Evolutionary conservation across 768 basidiomycete genomes (phyloP).

Genomic region (Lactifluus rugatus): DNA sequence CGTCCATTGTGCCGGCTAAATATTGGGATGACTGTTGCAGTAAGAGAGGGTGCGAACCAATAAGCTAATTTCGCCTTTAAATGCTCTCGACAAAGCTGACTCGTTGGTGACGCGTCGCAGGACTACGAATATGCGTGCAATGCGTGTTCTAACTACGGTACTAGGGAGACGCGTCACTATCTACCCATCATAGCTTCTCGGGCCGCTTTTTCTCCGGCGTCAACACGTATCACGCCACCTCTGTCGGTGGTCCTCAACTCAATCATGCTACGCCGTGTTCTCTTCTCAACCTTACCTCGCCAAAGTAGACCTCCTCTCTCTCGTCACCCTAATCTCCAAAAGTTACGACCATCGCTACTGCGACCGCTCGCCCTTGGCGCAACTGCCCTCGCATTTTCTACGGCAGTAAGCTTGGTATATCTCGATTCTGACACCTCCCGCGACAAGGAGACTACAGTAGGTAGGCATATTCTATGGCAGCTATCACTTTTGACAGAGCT

Average conservation of each 20-base stretch:
- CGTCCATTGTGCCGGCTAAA: conserved; percentile 13
- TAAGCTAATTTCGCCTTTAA: conserved; percentile 2
- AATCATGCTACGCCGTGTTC: conserved; percentile 1
- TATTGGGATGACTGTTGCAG: conserved; percentile 7
- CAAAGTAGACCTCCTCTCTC: not conserved
- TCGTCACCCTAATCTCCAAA: not conserved
- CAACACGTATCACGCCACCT: not conserved
- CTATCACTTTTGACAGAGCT: not conserved
- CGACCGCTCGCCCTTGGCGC: not conserved
- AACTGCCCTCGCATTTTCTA: conserved; percentile 26
- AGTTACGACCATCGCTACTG: not conserved
- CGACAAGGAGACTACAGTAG: conserved; percentile 11
- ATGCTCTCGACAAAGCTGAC: conserved; percentile 8
- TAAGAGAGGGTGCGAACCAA: conserved; percentile 19
- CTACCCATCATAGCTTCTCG: no score
- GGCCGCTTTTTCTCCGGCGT: no score
- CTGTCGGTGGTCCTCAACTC: not conserved
- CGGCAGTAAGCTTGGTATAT: conserved; percentile 30
- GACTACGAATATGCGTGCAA: not conserved
- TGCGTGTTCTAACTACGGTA: no score
- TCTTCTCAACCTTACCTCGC: conserved; percentile 4
- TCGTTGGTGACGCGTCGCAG: conserved; percentile 18
- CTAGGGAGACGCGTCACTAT: conserved; percentile 9
- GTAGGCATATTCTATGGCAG: not conserved
- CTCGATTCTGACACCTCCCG: conserved; percentile 34